These are phyloP conservation scores for Alternaria tenuissima DNA, from an alignment of 2,329 filamentous ascomycete genomes.

Conservation along the genomic window DNA sequence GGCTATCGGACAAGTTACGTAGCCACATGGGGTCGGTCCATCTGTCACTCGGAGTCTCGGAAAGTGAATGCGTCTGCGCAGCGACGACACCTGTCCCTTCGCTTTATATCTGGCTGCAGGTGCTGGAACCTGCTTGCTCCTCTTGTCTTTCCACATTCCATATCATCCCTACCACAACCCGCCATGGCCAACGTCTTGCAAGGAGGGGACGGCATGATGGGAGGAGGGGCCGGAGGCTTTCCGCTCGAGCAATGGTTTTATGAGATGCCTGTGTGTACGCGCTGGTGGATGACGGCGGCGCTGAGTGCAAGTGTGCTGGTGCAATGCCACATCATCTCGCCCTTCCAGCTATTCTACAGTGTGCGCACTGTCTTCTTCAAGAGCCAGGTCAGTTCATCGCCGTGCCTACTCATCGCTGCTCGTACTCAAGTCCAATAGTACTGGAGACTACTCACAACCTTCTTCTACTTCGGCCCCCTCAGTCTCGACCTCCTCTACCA, in stretches of 20 bases:
- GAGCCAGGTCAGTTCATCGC: conserved; percentile 73
- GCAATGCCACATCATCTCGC: conserved; percentile 90
- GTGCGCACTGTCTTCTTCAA: conserved; percentile 90
- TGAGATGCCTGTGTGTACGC: conserved; percentile 95
- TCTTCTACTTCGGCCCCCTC: conserved; percentile 95
- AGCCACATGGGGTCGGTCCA: conserved; percentile 25
- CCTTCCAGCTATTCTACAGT: conserved; percentile 97
- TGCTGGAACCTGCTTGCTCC: neutral
- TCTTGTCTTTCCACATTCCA: too few species aligned
- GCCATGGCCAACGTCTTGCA: conserved; percentile 57
- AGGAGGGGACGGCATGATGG: conserved; percentile 54
- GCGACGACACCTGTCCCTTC: conserved; percentile 22
- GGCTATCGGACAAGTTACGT: conserved; percentile 38
- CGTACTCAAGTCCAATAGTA: conserved; percentile 67
- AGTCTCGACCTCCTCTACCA: conserved; percentile 95
- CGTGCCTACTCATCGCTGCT: neutral
- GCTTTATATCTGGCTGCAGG: neutral
- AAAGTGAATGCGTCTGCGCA: conserved; percentile 2
- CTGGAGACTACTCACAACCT: conserved; percentile 95
- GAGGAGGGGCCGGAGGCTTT: conserved; percentile 67
- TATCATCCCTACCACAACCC: neutral
- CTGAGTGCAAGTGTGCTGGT: conserved; percentile 87
- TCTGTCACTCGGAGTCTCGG: conserved; percentile 1
- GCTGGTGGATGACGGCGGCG: conserved; percentile 96
- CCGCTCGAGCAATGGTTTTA: conserved; percentile 98